Base-by-base conservation (phyloP, 176 grass and related monocot species). In the Triticum urartu region DNA sequence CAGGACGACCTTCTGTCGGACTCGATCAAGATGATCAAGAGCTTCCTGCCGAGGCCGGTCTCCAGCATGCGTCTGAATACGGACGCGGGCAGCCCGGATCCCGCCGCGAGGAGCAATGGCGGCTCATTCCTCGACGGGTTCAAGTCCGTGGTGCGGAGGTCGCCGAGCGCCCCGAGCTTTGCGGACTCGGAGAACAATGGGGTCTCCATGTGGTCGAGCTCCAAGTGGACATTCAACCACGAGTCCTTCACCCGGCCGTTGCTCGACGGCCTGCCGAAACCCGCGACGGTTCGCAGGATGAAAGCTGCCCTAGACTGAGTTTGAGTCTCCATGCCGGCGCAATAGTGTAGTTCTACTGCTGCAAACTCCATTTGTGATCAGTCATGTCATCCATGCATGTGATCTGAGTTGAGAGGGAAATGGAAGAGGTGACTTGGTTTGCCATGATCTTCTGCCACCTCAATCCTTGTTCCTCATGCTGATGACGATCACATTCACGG, bases 241-340 rank as follows among this genome's bases (percentile, higher is more conserved):
- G 93, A 95, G 61, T 82, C 90, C 28, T 83, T 92, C 71, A 83
- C 89, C 5, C 66, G 67, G 1, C 88, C 93, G 7, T 83, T 94
- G 45, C 36, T 38, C 0, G 36, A 56, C 38, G 39, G 39, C 39
- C 39, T 40, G 2, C 39, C 39, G 0, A 40, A 40, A 0, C 39
- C 39, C 39, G 0, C 79, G 2, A 38, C 80, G 5, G 73, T 3
- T 40, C 83, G 87, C 67, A 91, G 76, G 88, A 82, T 50, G 38
- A 95, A 95, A 88, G 58, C 94, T 35, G 94, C 94, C 14, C 21
- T 93, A 74, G 91, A 95, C 89, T 95, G 68, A 93, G n/a, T 25
- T 32, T 33, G 76, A 11, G 20, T 36, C 20, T 72, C 3, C 6
- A 0, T 73, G 1, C 7, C 32, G 42, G 65, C 8, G 5, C 79